phyloP scores from a whole-genome alignment of 2,329 filamentous ascomycete genomes.

The Scedosporium aurantiacum region DNA sequence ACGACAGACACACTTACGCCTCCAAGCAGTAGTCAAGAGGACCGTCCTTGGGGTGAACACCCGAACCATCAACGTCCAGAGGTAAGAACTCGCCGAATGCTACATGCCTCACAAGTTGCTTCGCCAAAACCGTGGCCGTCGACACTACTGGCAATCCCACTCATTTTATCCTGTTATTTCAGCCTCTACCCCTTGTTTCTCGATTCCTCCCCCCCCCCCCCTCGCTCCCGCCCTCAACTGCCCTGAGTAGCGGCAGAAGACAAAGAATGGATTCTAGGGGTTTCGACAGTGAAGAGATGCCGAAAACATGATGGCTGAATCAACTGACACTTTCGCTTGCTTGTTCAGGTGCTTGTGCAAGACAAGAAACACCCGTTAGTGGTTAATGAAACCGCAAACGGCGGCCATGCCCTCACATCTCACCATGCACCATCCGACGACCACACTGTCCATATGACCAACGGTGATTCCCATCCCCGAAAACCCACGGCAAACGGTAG shows the following conservation, averaged over 20 bases:
- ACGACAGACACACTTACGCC: conserved; percentile 33
- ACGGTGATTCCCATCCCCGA: conserved; percentile 13
- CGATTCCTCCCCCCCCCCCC: not conserved
- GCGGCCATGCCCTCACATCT: not conserved
- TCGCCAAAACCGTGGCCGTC: too few relatives aligned
- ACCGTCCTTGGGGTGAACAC: conserved; percentile 31
- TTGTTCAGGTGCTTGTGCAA: not conserved
- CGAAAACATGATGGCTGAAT: not conserved
- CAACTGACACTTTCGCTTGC: not conserved
- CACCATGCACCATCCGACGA: not conserved
- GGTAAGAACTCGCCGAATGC: conserved; percentile 20
- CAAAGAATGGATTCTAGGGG: not conserved
- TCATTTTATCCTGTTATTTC: not conserved
- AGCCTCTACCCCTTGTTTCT: not conserved
- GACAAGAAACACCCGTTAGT: not conserved
- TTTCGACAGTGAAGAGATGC: not conserved
- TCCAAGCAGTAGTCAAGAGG: conserved; percentile 37
- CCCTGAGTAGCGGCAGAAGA: not conserved
- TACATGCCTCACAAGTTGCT: too few relatives aligned
- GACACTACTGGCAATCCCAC: too few relatives aligned
- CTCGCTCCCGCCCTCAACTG: not conserved
- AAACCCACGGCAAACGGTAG: conserved; percentile 8
- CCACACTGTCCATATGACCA: not conserved
- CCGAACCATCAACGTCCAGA: conserved; percentile 18
- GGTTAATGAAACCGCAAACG: conserved; percentile 3